Base-by-base conservation (phyloP, 2,329 filamentous ascomycete genomes). In the Talaromyces sp. region DNA sequence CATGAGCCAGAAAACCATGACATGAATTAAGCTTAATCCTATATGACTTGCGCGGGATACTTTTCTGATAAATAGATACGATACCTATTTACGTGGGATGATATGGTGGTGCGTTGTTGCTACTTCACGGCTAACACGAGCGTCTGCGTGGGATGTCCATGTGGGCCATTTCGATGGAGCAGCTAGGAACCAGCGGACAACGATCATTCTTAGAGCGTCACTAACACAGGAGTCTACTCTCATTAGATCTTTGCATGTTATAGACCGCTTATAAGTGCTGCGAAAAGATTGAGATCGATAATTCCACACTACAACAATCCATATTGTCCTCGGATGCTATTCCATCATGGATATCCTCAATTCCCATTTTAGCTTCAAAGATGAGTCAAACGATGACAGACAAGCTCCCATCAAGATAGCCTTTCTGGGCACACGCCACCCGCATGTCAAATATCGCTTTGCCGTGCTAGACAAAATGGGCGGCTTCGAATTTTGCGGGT, bases 401-500 rank as follows among this genome's bases (percentile, higher is more conserved):
- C 60, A 61, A 35, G 14, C 50, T 8, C 64, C 65, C 8, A 58
- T 67, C 25, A 67, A 66, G 39, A 64, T 67, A 14, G 65, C 65
- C 18, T 67, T 67, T 42, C n/a, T 67, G 6, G 65, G 65, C 25
- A 66, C 64, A 35, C 60, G 65, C 3, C 65, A 67, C 40, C 65
- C 65, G 1, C 65, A 67, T 52, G 65, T 67, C 11, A 67, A 66
- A 61, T 67, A 67, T 25, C 65, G 65, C 21, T 67, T 66, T 48
- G 64, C 65, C 5, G 64, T 67, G 7, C 64, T 67, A 6, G 65
- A 66, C 44, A 63, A 67, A 42, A 64, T 67, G 62, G 64, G 65
- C 12, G 65, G 65, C n/a, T 67, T 67, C 37, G 65, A 67, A 42
- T 67, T 64, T 31, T 64, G 60, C 9, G 65, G 65, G 4, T 67